Conservation (phyloP, 148 eudicot species). For the Rhododendron ferrugineum region DNA sequence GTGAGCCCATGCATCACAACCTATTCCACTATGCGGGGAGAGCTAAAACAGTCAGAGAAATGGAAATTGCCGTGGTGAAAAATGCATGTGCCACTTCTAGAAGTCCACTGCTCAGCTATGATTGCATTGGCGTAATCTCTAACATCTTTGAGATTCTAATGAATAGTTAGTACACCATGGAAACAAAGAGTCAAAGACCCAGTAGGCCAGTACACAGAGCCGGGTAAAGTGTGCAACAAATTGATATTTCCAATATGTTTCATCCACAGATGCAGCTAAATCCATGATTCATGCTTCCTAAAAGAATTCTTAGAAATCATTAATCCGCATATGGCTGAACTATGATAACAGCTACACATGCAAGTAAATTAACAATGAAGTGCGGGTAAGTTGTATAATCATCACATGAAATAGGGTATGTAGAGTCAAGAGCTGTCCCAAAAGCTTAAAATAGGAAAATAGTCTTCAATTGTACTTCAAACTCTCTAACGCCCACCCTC, state of each 20-base stretch:
- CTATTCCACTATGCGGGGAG: not conserved
- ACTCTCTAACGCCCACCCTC: too few relatives aligned
- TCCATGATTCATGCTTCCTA: not conserved
- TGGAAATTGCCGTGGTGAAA: not conserved
- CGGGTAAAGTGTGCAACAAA: not conserved
- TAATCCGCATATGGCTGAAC: not conserved
- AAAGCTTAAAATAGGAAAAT: too few relatives aligned
- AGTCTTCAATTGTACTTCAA: too few relatives aligned
- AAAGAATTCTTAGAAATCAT: not conserved
- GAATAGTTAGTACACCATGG: not conserved
- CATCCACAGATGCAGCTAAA: not conserved
- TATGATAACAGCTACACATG: not conserved
- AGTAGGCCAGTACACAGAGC: too few relatives aligned
- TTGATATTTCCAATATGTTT: not conserved
- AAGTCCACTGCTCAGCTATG: not conserved
- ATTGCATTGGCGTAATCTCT: not conserved
- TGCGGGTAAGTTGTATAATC: too few relatives aligned
- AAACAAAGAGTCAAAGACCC: not conserved
- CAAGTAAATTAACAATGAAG: too few relatives aligned
- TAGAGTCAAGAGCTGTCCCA: too few relatives aligned
- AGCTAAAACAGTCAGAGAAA: not conserved
- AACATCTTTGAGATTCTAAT: not conserved
- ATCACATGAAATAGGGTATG: too few relatives aligned
- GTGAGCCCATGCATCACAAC: constrained; percentile 13
- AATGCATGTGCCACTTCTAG: not conserved